Conservation (phyloP, 1,139 yeast species). For the Yarrowia galli region DNA sequence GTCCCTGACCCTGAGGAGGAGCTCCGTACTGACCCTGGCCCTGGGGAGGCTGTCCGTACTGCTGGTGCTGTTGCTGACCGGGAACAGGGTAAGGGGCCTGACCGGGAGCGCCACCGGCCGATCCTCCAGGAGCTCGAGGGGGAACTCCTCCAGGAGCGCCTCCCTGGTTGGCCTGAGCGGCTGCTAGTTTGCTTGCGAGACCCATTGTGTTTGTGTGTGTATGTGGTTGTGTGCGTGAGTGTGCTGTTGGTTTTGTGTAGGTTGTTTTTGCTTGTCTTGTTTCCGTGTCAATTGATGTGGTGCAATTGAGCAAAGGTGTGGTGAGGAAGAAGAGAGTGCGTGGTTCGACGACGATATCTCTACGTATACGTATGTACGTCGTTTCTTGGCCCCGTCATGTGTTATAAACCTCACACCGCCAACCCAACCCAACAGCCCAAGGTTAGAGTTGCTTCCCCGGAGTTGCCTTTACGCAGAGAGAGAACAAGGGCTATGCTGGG, state of each 20-base stretch:
- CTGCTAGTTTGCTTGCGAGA: constrained; percentile 48
- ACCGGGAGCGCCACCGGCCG: constrained; percentile 4
- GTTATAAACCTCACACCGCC: background rate
- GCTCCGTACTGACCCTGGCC: constrained; percentile 32
- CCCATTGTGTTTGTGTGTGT: constrained; percentile 43
- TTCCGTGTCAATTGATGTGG: background rate
- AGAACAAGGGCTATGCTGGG: constrained; percentile 14
- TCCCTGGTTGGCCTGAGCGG: constrained; percentile 41
- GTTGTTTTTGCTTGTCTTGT: background rate
- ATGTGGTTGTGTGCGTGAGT: background rate
- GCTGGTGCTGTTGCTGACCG: constrained; percentile 39
- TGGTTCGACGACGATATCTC: background rate
- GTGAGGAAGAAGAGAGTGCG: background rate
- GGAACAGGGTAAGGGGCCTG: constrained; percentile 40
- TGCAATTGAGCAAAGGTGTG: constrained; percentile 3
- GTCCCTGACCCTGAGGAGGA: constrained; percentile 39
- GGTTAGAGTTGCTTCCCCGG: constrained; percentile 37
- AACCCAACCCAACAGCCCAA: background rate
- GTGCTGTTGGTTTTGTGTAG: background rate
- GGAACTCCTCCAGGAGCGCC: constrained; percentile 40
- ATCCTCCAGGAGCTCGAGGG: constrained; percentile 26
- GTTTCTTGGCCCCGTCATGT: constrained; percentile 12
- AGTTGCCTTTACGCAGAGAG: background rate
- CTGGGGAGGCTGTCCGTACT: constrained; percentile 37
- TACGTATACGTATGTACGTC: background rate